Evolutionary conservation across 129 eudicot species (phyloP).

Genomic region (Escallonia rubra): DNA sequence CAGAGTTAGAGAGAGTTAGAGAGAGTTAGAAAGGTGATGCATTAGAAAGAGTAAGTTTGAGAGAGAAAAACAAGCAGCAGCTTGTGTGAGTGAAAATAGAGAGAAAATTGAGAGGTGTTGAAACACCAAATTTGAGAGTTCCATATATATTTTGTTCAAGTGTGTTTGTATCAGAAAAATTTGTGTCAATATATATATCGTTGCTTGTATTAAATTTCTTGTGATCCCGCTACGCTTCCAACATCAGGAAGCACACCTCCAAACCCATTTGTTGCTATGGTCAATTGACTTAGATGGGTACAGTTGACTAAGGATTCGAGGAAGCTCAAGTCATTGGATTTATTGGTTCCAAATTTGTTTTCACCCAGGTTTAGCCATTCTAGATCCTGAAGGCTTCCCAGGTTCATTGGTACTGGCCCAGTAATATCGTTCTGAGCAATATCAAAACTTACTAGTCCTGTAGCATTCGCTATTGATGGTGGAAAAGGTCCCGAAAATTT

Average conservation of each 20-base stretch:
- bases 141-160: too few relatives aligned
- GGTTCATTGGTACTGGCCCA: constrained; percentile 5
- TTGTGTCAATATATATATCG: too few relatives aligned
- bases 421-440: background rate
- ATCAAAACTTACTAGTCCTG: background rate
- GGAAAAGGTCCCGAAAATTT: constrained; percentile 7
- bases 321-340: constrained; percentile 5
- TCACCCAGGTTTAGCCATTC: background rate
- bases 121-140: too few relatives aligned
- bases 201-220: too few relatives aligned
- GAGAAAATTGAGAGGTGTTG: too few relatives aligned
- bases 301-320: background rate
- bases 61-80: too few relatives aligned
- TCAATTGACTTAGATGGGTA: background rate
- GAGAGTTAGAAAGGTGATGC: too few relatives aligned
- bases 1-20: too few relatives aligned
- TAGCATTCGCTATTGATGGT: constrained; percentile 5
- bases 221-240: too few relatives aligned
- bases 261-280: background rate
- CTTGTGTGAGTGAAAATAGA: too few relatives aligned
- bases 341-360: background rate
- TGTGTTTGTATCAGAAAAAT: too few relatives aligned
- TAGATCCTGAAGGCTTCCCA: background rate
- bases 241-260: background rate
- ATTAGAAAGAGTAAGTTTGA: too few relatives aligned